Percentiles rank a stretch among this genome's conserved stretches.
Evolutionary conservation across 371 early-diverging fungal genomes (phyloP).

Genomic region (Lichtheimia ramosa): DNA sequence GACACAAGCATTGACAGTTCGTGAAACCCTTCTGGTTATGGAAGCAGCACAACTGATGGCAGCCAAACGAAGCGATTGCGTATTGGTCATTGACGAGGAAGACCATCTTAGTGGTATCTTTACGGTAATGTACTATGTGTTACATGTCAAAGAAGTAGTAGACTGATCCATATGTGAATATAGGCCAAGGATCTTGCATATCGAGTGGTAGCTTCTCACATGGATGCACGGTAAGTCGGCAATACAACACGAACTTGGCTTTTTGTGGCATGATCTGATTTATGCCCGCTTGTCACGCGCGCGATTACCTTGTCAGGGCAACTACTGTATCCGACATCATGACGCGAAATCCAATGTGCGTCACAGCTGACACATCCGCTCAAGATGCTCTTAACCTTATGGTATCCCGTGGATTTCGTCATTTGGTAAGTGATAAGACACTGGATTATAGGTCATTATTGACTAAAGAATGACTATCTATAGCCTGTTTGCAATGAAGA

Average conservation of each 20-base stretch:
- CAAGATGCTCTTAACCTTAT: slow-evolving; percentile 94
- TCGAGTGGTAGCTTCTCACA: slow-evolving; percentile 36
- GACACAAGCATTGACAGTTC: slow-evolving; percentile 88
- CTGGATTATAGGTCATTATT: too few relatives aligned
- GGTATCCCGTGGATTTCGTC: slow-evolving; percentile 94
- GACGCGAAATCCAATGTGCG: slow-evolving; percentile 90
- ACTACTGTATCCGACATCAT: slow-evolving; percentile 87
- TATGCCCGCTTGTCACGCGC: neutral
- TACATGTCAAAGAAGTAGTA: neutral
- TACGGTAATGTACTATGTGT: slow-evolving; percentile 47
- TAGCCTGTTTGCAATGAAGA: slow-evolving; percentile 91
- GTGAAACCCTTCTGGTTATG: slow-evolving; percentile 84
- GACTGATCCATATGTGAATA: neutral
- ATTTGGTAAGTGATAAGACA: slow-evolving; percentile 63
- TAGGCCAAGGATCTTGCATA: slow-evolving; percentile 44
- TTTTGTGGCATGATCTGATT: neutral
- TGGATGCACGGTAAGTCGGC: slow-evolving; percentile 45
- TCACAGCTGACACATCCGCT: slow-evolving; percentile 78
- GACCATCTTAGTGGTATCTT: slow-evolving; percentile 93
- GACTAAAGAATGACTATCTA: neutral
- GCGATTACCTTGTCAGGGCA: slow-evolving; percentile 25
- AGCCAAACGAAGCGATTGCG: slow-evolving; percentile 93
- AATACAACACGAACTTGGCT: neutral
- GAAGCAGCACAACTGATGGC: slow-evolving; percentile 97
- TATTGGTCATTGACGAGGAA: slow-evolving; percentile 86